Conservation (phyloP, 2,329 filamentous ascomycete genomes). For the Nothomitra cinnamomea region DNA sequence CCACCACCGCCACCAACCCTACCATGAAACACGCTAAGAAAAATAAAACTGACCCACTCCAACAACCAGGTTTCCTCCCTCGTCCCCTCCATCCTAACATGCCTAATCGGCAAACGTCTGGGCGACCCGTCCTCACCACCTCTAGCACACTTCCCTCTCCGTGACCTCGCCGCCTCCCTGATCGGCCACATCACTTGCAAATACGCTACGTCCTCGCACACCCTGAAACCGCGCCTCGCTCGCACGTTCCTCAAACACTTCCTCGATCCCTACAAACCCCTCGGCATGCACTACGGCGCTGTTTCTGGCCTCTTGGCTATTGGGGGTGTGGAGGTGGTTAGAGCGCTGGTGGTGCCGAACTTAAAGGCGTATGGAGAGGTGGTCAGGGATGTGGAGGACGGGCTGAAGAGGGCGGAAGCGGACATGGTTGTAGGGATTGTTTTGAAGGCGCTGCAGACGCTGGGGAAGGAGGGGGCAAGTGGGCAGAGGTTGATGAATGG, state of each 20-base stretch:
- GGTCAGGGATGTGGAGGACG: slow-evolving; percentile 34
- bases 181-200: slow-evolving; percentile 64
- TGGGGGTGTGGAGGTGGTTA: slow-evolving; percentile 50
- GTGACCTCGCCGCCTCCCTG: slow-evolving; percentile 69
- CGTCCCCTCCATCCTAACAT: slow-evolving; percentile 78
- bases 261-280: slow-evolving; percentile 67
- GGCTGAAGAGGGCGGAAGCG: slow-evolving; percentile 37
- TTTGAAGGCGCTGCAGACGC: slow-evolving; percentile 34
- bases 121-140: slow-evolving; percentile 36
- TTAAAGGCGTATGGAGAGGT: slow-evolving; percentile 45
- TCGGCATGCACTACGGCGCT: slow-evolving; percentile 77
- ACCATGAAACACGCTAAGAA: neutral
- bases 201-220: slow-evolving; percentile 64
- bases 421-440: slow-evolving; percentile 42
- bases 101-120: slow-evolving; percentile 68
- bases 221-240: slow-evolving; percentile 73
- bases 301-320: slow-evolving; percentile 64
- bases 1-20: neutral
- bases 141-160: slow-evolving; percentile 55
- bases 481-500: slow-evolving; percentile 19
- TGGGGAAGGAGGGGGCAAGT: slow-evolving; percentile 29
- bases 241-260: slow-evolving; percentile 89
- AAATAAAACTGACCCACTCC: slow-evolving; percentile 3
- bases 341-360: slow-evolving; percentile 48
- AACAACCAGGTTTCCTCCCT: slow-evolving; percentile 39